Percentiles rank a stretch among this genome's conserved stretches.
Conservation (phyloP, 2,329 filamentous ascomycete species). For the Sporothrix euskadiensis region DNA sequence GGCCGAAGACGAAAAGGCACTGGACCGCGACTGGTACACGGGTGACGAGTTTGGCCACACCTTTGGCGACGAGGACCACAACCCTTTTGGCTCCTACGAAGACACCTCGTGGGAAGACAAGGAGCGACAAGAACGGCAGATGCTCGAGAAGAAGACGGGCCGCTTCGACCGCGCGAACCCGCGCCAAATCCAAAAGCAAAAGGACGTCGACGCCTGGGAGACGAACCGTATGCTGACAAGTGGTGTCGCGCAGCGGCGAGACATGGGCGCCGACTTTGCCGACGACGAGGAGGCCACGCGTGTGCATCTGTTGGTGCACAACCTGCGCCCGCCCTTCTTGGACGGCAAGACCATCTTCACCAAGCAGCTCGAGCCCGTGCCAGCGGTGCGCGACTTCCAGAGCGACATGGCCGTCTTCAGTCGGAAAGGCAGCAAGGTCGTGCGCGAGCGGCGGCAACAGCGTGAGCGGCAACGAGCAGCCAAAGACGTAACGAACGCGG, state of each 20-base stretch:
- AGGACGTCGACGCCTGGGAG: constrained; percentile 97
- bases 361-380: constrained; percentile 92
- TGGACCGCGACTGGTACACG: constrained; percentile 92
- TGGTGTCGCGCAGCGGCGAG: constrained; percentile 86
- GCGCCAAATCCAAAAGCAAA: constrained; percentile 79
- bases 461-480: constrained; percentile 92
- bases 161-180: constrained; percentile 67
- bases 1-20: constrained; percentile 68
- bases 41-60: constrained; percentile 80
- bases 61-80: constrained; percentile 89
- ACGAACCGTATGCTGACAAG: constrained; percentile 98
- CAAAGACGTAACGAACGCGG: constrained; percentile 89
- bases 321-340: constrained; percentile 89
- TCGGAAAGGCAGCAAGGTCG: constrained; percentile 89
- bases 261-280: constrained; percentile 78
- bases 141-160: constrained; percentile 77
- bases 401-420: constrained; percentile 99
- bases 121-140: constrained; percentile 69
- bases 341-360: constrained; percentile 96
- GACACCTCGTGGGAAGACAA: constrained; percentile 69
- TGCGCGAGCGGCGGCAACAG: constrained; percentile 87
- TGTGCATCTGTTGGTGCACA: constrained; percentile 88
- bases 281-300: constrained; percentile 88
- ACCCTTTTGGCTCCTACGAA: constrained; percentile 79
- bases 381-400: constrained; percentile 87